Evolutionary conservation across 1,139 yeast species (phyloP), one percentile per base, ranked within the genome.

Genomic region (Scheffersomyces segobiensis): DNA sequence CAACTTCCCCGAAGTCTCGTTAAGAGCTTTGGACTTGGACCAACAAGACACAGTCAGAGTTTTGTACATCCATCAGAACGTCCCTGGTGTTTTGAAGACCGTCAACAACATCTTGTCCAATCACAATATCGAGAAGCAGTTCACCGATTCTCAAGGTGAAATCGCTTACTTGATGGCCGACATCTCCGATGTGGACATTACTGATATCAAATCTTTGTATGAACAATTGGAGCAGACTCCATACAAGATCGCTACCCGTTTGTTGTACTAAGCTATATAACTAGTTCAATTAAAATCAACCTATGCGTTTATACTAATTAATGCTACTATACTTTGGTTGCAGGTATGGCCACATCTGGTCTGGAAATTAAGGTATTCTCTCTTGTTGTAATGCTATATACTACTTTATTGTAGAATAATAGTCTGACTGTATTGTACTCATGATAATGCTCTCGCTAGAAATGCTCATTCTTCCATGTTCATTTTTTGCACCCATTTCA

Each of bases 161-260:
- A 89, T 95, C 71, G 99, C 99, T 57, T 95, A 96, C 79, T 85
- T 95, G 75, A 93, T 95, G 97, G 98, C 99, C 46, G 99, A 95
- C 78, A 92, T 95, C 69, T 87, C 96, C 52, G 92, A 91, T 67
- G 98, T 95, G 58, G 86, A 88, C 68, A 80, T 83, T 63, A 85
- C 87, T 64, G 97, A 92, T 71, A 92, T 96, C 78, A 92, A 91
- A 77, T 81, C 86, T 32, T 84, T 95, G 65, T 89, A 93, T 75
- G 91, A 91, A 71, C 90, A 91, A 76, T 85, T 95, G 71, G 97
- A 91, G 75, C 87, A 87, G 71, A 95, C 98, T 54, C 93, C 96
- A 55, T 92, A 89, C 83, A 92, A 91, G 77, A 91, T 95, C 70
- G 88, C 93, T 59, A 93, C 97, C 67, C 89, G 99, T 76, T 82